Conservation (phyloP, 306 rosid genomes). For the Citrullus mucosospermus region DNA sequence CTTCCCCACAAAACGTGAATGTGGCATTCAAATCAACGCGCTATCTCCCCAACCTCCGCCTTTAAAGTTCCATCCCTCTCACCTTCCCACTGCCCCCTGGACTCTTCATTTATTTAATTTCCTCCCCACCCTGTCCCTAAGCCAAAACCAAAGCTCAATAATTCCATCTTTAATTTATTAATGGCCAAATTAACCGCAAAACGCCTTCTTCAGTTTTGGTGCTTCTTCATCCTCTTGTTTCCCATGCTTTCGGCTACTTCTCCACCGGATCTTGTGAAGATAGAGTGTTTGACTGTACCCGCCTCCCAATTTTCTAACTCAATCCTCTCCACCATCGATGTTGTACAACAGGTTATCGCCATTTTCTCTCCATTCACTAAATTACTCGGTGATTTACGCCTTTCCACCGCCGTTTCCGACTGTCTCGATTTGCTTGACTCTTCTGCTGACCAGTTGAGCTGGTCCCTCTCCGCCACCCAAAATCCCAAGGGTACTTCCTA, state of each 20-base stretch:
- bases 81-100: conserved; percentile 28
- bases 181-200: background rate
- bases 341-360: conserved; percentile 22
- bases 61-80: conserved; percentile 34
- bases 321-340: conserved; percentile 12
- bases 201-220: background rate
- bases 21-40: background rate
- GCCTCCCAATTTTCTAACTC: conserved; percentile 27
- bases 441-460: conserved; percentile 33
- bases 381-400: conserved; percentile 28
- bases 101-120: background rate
- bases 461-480: conserved; percentile 50
- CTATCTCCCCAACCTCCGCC: conserved; percentile 1
- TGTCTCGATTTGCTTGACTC: conserved; percentile 58
- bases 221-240: background rate
- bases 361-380: conserved; percentile 32
- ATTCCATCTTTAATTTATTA: background rate
- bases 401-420: conserved; percentile 51
- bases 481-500: conserved; percentile 23
- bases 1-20: background rate
- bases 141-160: background rate
- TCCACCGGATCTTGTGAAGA: background rate
- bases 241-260: background rate
- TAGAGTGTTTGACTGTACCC: conserved; percentile 35
- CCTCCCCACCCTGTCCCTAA: background rate